These are phyloP conservation scores for Leccinum ochraceum DNA, from an alignment of 768 basidiomycete genomes.

Conservation along the genomic window DNA sequence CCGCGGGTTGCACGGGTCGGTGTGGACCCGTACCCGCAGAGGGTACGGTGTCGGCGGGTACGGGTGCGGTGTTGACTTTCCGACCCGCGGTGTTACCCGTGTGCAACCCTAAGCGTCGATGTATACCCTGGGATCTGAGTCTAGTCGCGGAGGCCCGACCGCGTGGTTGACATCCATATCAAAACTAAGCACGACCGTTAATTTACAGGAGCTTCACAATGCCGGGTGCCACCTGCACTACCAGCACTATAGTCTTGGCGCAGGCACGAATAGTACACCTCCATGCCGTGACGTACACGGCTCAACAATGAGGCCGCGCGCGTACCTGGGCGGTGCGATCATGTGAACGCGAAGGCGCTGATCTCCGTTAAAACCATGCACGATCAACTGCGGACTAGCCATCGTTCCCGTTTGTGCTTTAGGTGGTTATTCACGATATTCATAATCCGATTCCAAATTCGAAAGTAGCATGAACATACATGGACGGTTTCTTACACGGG, in stretches of 20 bases:
- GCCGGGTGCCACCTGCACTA: slow-evolving; percentile 3
- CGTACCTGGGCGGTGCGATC: slow-evolving; percentile 13
- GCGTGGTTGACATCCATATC: background rate
- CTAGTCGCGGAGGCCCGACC: background rate
- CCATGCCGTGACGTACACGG: slow-evolving; percentile 14
- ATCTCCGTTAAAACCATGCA: background rate
- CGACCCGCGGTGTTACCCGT: too few relatives aligned
- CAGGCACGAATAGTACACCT: slow-evolving; percentile 3
- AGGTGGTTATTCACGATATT: background rate
- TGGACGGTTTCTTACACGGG: slow-evolving; percentile 13
- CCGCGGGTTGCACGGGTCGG: too few relatives aligned
- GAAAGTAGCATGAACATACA: background rate
- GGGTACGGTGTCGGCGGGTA: too few relatives aligned
- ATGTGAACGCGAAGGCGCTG: background rate
- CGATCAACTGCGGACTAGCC: background rate
- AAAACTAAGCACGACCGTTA: background rate
- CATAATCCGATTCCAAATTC: slow-evolving; percentile 14
- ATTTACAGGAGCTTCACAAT: background rate
- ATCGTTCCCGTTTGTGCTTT: background rate
- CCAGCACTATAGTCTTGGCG: slow-evolving; percentile 13
- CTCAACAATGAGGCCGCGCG: slow-evolving; percentile 6
- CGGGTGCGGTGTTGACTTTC: too few relatives aligned
- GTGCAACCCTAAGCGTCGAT: too few relatives aligned
- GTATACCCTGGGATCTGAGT: background rate
- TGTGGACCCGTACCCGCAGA: too few relatives aligned